These are phyloP conservation scores for Blepharisma japonicum DNA, from an alignment of 73 alveolate genomes.

Conservation along the genomic window DNA sequence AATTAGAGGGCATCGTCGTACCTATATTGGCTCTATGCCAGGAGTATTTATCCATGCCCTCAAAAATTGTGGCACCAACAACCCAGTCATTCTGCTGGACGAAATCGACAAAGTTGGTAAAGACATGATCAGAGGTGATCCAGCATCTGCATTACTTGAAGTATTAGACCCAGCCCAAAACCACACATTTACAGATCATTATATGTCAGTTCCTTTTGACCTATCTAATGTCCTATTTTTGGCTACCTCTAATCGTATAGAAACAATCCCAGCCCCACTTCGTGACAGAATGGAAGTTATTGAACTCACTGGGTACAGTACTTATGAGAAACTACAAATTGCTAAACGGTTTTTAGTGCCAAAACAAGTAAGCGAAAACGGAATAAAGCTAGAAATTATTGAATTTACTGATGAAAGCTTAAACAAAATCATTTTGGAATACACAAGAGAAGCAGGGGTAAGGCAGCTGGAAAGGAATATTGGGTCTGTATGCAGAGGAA, in stretches of 20 bases:
- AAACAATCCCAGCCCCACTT: conserved; percentile 86
- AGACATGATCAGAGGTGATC: conserved; percentile 87
- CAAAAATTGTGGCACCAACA: conserved; percentile 52
- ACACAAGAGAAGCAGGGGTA: conserved; percentile 86
- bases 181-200: conserved; percentile 85
- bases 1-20: conserved; percentile 93
- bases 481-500: conserved; percentile 67
- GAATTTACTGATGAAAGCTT: conserved; percentile 47
- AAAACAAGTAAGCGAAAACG: conserved; percentile 77
- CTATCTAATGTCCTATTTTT: conserved; percentile 73
- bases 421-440: conserved; percentile 48
- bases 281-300: conserved; percentile 93
- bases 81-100: conserved; percentile 94
- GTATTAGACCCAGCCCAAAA: conserved; percentile 91
- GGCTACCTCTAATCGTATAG: conserved; percentile 82
- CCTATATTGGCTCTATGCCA: conserved; percentile 94
- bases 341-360: conserved; percentile 83
- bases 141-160: conserved; percentile 91
- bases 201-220: conserved; percentile 75
- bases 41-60: conserved; percentile 87
- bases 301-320: conserved; percentile 79
- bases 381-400: conserved; percentile 48
- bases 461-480: conserved; percentile 77
- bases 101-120: conserved; percentile 90
- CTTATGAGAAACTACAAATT: conserved; percentile 81